Conservation (phyloP, 2,329 filamentous ascomycete species). For the Colletotrichum nymphaeae region DNA sequence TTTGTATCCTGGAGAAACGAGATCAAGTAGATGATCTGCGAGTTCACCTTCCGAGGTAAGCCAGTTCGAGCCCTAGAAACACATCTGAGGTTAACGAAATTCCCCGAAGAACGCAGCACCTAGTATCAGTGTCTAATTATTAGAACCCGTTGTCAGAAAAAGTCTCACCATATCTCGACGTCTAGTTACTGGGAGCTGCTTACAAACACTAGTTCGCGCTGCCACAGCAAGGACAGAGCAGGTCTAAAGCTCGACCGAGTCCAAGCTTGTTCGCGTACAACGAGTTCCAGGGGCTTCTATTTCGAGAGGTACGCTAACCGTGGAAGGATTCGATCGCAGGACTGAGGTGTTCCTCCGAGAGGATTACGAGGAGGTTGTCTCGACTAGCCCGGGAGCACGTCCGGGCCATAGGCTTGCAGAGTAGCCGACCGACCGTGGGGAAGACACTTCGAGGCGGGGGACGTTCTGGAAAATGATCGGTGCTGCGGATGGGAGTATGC, state of each 20-base stretch:
- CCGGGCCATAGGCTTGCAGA: neutral
- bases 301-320: constrained; percentile 4
- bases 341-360: neutral
- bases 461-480: constrained; percentile 8
- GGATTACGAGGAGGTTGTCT: constrained; percentile 17
- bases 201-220: neutral
- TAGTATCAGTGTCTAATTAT: neutral
- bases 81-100: neutral
- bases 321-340: neutral
- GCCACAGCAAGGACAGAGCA: neutral
- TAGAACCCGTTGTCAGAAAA: neutral
- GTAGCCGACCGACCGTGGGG: constrained; percentile 11
- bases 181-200: neutral
- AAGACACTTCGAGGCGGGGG: constrained; percentile 14
- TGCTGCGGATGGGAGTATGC: neutral
- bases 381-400: constrained; percentile 5
- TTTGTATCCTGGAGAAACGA: neutral
- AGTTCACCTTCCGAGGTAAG: neutral
- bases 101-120: neutral
- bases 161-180: neutral
- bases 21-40: neutral
- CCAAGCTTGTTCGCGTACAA: neutral
- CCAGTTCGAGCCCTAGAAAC: neutral
- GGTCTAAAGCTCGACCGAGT: neutral
- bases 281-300: constrained; percentile 3